Evolutionary conservation across 805 yeast genomes (phyloP).

Genomic region (Metschnikowia orientalis): DNA sequence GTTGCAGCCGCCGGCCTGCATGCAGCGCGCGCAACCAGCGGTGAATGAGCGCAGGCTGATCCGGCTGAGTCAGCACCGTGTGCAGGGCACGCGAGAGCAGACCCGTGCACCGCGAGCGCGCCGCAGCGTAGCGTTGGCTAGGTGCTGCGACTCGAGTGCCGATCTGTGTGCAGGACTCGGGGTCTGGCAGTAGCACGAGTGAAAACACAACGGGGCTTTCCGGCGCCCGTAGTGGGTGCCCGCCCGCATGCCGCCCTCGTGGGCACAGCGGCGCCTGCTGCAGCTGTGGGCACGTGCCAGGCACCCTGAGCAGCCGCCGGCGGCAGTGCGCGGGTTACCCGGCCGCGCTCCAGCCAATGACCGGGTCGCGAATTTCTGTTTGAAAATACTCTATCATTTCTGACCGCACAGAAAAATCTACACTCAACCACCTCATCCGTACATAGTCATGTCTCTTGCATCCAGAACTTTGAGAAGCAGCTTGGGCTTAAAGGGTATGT

Average conservation of each 20-base stretch:
- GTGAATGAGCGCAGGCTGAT: no score
- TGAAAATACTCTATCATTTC: conserved; percentile 6
- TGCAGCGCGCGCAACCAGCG: no score
- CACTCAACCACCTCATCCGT: conserved; percentile 1
- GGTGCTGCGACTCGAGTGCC: no score
- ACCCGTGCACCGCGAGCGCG: conserved; percentile 1
- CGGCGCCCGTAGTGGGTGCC: no score
- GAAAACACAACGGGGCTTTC: no score
- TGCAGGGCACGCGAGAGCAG: background rate
- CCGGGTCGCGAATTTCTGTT: conserved; percentile 18
- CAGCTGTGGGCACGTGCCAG: background rate
- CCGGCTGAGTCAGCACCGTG: no score
- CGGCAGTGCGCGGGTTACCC: conserved; percentile 15
- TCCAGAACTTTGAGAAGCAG: conserved; percentile 44
- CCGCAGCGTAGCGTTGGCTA: no score
- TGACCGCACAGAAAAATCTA: conserved; percentile 5
- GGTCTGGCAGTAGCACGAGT: no score
- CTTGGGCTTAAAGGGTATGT: conserved; percentile 40
- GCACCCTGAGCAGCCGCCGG: background rate
- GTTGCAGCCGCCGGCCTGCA: no score
- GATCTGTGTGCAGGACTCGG: no score
- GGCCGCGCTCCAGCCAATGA: conserved; percentile 19
- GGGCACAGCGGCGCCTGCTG: background rate
- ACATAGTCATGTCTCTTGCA: conserved; percentile 31
- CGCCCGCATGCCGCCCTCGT: no score